A percentile compares a stretch with the other conserved stretches of the same genome.
These are phyloP conservation scores for Helotiales sp. DNA, from an alignment of 2,329 filamentous ascomycete species.

Conservation along the genomic window DNA sequence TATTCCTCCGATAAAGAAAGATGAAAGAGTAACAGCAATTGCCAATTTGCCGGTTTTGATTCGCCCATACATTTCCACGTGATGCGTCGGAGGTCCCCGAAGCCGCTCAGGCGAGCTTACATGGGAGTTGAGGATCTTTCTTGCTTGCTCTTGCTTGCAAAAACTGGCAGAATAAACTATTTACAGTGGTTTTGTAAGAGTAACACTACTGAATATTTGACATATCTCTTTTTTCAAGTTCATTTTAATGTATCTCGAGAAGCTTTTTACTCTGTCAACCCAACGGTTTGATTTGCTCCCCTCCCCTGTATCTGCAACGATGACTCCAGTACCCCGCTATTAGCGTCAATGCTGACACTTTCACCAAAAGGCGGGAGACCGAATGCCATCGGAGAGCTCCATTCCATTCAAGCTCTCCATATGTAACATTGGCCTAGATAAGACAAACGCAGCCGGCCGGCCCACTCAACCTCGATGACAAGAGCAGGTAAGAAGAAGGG, in stretches of 20 bases:
- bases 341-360: slow-evolving; percentile 11
- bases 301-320: neutral
- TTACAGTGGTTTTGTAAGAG: too few relatives aligned
- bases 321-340: slow-evolving; percentile 12
- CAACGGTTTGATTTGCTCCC: neutral
- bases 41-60: slow-evolving; percentile 3
- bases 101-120: neutral
- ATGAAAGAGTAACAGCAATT: neutral
- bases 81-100: slow-evolving; percentile 1
- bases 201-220: too few relatives aligned
- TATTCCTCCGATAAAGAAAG: neutral
- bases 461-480: neutral
- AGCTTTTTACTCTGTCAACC: neutral
- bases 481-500: slow-evolving; percentile 7
- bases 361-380: neutral
- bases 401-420: slow-evolving; percentile 6
- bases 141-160: neutral
- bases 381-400: slow-evolving; percentile 19
- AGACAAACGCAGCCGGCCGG: slow-evolving; percentile 14
- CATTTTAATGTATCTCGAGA: neutral
- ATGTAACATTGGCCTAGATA: slow-evolving; percentile 15
- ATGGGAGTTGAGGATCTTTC: neutral
- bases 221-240: too few relatives aligned
- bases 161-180: neutral
- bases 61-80: neutral